phyloP scores from a whole-genome alignment of 805 yeast species.

The Schizosaccharomyces lindneri region DNA sequence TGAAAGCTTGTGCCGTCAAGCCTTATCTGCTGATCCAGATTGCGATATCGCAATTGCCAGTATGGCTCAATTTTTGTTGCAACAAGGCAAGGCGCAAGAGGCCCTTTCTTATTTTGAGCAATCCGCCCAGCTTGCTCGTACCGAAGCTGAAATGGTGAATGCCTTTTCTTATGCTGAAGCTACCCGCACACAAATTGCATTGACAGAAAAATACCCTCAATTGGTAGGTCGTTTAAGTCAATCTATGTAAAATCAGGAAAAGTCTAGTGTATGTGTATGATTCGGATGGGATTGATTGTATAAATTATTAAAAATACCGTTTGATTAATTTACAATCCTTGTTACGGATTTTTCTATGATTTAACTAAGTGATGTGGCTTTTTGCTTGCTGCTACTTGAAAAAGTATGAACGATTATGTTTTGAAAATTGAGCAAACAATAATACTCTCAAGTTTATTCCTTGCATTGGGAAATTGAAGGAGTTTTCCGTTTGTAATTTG shows the following conservation, averaged over 20 bases:
- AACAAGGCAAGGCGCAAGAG: constrained; percentile 55
- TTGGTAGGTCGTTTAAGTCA: constrained; percentile 7
- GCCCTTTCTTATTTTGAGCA: constrained; percentile 65
- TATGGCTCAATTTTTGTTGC: constrained; percentile 77
- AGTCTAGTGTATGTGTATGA: too few relatives aligned
- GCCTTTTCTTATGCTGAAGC: constrained; percentile 85
- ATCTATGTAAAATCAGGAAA: background rate
- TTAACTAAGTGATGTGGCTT: too few relatives aligned
- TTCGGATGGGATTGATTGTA: too few relatives aligned
- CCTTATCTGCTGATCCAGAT: constrained; percentile 61
- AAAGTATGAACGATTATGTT: too few relatives aligned
- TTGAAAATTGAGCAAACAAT: too few relatives aligned
- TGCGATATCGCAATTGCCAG: constrained; percentile 73
- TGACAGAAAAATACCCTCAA: constrained; percentile 14
- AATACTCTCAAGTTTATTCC: too few relatives aligned
- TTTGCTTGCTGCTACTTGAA: too few relatives aligned
- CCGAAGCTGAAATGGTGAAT: constrained; percentile 65
- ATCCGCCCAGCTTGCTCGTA: constrained; percentile 60
- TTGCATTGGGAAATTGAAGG: too few relatives aligned
- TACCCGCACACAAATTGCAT: constrained; percentile 62
- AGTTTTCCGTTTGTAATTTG: too few relatives aligned
- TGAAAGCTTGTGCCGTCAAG: constrained; percentile 39
- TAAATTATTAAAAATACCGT: too few relatives aligned
- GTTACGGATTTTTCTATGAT: too few relatives aligned
- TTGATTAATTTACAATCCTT: too few relatives aligned